phyloP scores from a whole-genome alignment of 148 eudicot species.

The Cornus controversa region DNA sequence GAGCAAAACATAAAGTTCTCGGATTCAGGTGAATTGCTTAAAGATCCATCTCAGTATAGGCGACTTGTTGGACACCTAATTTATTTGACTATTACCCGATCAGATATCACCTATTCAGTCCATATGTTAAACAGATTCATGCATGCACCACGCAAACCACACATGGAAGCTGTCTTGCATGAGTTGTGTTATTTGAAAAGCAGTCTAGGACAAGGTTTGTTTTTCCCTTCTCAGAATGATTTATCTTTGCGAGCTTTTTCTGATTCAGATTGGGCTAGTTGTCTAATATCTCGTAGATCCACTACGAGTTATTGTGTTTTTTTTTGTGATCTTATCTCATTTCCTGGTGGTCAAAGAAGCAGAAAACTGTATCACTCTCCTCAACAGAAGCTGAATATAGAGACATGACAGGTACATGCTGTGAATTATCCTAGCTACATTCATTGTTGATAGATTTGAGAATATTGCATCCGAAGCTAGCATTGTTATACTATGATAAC shows the following conservation, averaged over 20 bases:
- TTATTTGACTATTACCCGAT: background rate
- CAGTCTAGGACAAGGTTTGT: background rate
- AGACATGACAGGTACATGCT: no score
- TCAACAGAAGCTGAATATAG: no score
- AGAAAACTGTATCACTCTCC: no score
- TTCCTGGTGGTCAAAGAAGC: background rate
- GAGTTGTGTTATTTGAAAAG: background rate
- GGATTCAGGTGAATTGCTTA: background rate
- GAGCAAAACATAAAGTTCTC: background rate
- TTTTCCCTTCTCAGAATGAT: background rate
- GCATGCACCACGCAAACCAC: background rate
- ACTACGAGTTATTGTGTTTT: background rate
- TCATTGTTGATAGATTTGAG: no score
- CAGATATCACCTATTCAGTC: background rate
- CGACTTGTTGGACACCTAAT: background rate
- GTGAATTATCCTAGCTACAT: no score
- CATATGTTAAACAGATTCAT: background rate
- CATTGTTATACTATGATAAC: no score
- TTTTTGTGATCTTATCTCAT: background rate
- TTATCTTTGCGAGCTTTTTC: background rate
- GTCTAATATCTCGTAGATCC: background rate
- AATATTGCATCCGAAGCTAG: no score
- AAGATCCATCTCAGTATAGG: background rate
- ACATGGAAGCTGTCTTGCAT: background rate
- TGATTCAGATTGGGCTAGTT: slow-evolving; percentile 7